Evolutionary conservation across 2,329 filamentous ascomycete genomes (phyloP).

Genomic region (Aspergillus brunneoviolaceus): DNA sequence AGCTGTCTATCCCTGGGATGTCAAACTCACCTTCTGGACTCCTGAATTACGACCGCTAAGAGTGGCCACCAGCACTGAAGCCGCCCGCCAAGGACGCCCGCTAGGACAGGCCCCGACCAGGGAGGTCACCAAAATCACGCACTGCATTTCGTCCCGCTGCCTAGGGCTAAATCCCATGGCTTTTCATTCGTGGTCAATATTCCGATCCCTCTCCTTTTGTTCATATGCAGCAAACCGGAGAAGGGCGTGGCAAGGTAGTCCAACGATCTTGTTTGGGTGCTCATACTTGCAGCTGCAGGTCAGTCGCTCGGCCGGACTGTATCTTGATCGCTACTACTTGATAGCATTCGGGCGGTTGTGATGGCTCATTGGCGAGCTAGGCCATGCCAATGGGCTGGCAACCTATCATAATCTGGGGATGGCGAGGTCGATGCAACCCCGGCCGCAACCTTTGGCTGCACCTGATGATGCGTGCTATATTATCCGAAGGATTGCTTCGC

Average conservation of each 20-base stretch:
- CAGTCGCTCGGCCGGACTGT: slow-evolving; percentile 1
- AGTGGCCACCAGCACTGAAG: slow-evolving; percentile 11
- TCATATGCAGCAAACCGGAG: not conserved
- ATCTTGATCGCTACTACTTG: slow-evolving; percentile 12
- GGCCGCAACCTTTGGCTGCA: slow-evolving; percentile 9
- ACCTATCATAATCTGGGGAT: slow-evolving; percentile 19
- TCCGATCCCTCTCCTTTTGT: slow-evolving; percentile 2
- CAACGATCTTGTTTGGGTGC: slow-evolving; percentile 1
- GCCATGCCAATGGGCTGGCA: slow-evolving; percentile 25
- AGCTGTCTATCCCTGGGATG: not conserved
- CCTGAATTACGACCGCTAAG: not conserved
- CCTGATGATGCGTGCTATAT: slow-evolving; percentile 11
- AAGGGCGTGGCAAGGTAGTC: not conserved
- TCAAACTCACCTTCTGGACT: not conserved
- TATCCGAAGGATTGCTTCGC: slow-evolving; percentile 14
- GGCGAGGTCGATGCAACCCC: slow-evolving; percentile 20
- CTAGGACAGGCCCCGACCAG: slow-evolving; percentile 4
- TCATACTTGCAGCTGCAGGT: slow-evolving; percentile 4
- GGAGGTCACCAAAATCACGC: slow-evolving; percentile 15
- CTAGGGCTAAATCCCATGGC: not conserved
- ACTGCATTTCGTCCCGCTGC: slow-evolving; percentile 4
- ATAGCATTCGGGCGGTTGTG: slow-evolving; percentile 8
- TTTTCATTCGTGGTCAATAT: not conserved
- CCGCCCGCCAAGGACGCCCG: slow-evolving; percentile 15
- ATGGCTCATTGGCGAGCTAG: slow-evolving; percentile 13